Percentiles rank a stretch among this genome's conserved stretches.
Evolutionary conservation across 163 green algal species (phyloP).

Genomic region (Scenedesmus sp.): DNA sequence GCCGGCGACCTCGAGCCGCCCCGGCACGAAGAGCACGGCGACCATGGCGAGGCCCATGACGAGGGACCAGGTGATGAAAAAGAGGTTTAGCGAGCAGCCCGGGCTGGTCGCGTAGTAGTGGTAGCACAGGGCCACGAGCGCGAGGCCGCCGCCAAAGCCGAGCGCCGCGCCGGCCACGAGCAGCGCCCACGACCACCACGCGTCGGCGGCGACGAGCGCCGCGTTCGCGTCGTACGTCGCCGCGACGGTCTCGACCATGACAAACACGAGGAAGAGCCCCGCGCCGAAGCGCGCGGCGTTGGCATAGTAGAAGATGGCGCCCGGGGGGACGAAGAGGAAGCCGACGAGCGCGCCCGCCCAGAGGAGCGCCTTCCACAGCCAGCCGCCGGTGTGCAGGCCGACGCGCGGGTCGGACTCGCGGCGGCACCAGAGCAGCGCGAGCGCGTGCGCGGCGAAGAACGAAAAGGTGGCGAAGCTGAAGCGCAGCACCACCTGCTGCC

Average conservation of each 20-base stretch:
- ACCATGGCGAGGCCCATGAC: conserved; percentile 70
- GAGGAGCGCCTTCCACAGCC: conserved; percentile 55
- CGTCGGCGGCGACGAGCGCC: conserved; percentile 68
- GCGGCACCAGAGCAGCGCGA: conserved; percentile 59
- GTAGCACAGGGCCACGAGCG: conserved; percentile 72
- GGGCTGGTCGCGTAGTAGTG: conserved; percentile 71
- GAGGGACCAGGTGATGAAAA: conserved; percentile 85
- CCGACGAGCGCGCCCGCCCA: conserved; percentile 53
- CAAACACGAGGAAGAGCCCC: conserved; percentile 76
- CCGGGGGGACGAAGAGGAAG: conserved; percentile 71
- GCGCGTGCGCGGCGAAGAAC: conserved; percentile 71
- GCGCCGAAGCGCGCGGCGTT: conserved; percentile 51
- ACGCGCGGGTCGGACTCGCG: conserved; percentile 51
- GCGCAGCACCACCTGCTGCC: conserved; percentile 69
- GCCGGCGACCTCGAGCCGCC: conserved; percentile 65
- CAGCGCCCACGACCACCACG: conserved; percentile 41
- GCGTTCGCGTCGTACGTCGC: conserved; percentile 84
- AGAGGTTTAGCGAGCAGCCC: conserved; percentile 81
- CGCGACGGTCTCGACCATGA: conserved; percentile 83
- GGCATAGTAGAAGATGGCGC: conserved; percentile 66
- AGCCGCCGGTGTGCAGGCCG: conserved; percentile 67
- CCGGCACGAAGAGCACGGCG: conserved; percentile 71
- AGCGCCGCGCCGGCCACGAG: conserved; percentile 47
- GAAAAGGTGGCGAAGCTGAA: conserved; percentile 78
- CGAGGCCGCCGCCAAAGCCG: conserved; percentile 61